Evolutionary conservation across 768 basidiomycete species (phyloP).

Genomic region (Saitozyma sp.): DNA sequence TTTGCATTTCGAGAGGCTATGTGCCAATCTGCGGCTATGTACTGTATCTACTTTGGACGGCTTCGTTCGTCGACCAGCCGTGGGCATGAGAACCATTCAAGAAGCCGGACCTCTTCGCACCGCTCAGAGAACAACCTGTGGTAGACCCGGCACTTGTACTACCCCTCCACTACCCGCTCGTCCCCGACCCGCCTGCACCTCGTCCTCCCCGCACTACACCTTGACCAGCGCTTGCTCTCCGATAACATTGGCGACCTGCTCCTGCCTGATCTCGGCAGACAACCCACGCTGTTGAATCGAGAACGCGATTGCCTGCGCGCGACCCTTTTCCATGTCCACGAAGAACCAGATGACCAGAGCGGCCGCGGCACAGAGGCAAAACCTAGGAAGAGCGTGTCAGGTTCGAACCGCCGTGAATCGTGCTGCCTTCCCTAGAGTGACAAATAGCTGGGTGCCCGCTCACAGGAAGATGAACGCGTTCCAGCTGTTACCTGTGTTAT

Average conservation of each 20-base stretch:
- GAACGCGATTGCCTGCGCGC: conserved; percentile 62
- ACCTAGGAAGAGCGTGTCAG: conserved; percentile 41
- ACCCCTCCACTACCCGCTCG: too few species aligned
- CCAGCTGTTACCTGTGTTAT: conserved; percentile 71
- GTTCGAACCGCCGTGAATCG: background rate
- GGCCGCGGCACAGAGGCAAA: conserved; percentile 67
- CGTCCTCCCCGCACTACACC: background rate
- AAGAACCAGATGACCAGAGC: conserved; percentile 74
- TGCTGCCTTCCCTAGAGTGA: too few species aligned
- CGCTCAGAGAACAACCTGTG: too few species aligned
- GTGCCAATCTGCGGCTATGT: too few species aligned
- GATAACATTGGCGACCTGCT: conserved; percentile 1
- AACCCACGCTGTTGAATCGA: conserved; percentile 30
- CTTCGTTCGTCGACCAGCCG: too few species aligned
- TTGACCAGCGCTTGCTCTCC: conserved; percentile 2
- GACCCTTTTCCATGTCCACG: conserved; percentile 65
- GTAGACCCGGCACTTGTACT: too few species aligned
- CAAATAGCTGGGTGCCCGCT: too few species aligned
- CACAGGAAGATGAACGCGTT: conserved; percentile 75
- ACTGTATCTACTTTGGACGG: too few species aligned
- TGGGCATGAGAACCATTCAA: too few species aligned
- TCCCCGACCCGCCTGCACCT: too few species aligned
- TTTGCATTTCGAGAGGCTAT: too few species aligned
- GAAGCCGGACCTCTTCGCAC: too few species aligned
- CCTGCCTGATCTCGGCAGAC: conserved; percentile 4